Evolutionary conservation across 2,329 filamentous ascomycete species (phyloP).

Genomic region (Alternaria triticimaculans): DNA sequence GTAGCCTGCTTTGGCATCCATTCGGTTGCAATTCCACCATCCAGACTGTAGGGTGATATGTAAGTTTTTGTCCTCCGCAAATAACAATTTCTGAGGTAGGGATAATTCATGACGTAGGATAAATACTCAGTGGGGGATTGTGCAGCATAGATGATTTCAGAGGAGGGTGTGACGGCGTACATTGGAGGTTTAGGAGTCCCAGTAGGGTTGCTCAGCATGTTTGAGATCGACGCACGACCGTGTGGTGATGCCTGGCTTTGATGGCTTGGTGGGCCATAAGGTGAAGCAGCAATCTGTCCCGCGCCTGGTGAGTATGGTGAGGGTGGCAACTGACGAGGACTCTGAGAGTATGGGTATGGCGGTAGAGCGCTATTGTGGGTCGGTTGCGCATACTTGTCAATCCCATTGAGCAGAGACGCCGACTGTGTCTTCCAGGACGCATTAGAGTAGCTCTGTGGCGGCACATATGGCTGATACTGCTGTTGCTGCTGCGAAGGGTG

Average conservation of each 20-base stretch:
- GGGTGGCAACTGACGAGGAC: slow-evolving; percentile 23
- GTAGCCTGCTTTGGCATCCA: slow-evolving; percentile 44
- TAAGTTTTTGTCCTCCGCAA: slow-evolving; percentile 55
- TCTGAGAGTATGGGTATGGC: slow-evolving; percentile 36
- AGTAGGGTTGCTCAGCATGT: slow-evolving; percentile 37
- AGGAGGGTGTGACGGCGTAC: slow-evolving; percentile 46
- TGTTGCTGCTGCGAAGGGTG: slow-evolving; percentile 23
- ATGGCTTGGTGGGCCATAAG: slow-evolving; percentile 25
- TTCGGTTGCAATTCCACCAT: slow-evolving; percentile 50
- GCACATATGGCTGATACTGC: slow-evolving; percentile 38
- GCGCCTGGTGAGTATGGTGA: slow-evolving; percentile 29
- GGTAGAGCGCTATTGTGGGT: slow-evolving; percentile 24
- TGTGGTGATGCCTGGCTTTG: slow-evolving; percentile 38
- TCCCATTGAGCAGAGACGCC: slow-evolving; percentile 29
- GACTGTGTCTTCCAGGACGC: slow-evolving; percentile 33
- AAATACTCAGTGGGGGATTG: slow-evolving; percentile 49
- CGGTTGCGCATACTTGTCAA: slow-evolving; percentile 38
- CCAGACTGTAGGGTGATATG: slow-evolving; percentile 55
- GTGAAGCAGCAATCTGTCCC: slow-evolving; percentile 15
- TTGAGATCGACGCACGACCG: slow-evolving; percentile 42
- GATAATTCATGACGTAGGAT: slow-evolving; percentile 53
- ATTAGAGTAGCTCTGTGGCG: slow-evolving; percentile 32
- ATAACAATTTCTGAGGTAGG: slow-evolving; percentile 55
- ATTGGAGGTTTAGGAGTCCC: slow-evolving; percentile 46
- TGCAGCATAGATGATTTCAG: slow-evolving; percentile 47